Base-by-base conservation (phyloP, 202 grass and related monocot species). In the Bolboschoenoplectus hybrid region DNA sequence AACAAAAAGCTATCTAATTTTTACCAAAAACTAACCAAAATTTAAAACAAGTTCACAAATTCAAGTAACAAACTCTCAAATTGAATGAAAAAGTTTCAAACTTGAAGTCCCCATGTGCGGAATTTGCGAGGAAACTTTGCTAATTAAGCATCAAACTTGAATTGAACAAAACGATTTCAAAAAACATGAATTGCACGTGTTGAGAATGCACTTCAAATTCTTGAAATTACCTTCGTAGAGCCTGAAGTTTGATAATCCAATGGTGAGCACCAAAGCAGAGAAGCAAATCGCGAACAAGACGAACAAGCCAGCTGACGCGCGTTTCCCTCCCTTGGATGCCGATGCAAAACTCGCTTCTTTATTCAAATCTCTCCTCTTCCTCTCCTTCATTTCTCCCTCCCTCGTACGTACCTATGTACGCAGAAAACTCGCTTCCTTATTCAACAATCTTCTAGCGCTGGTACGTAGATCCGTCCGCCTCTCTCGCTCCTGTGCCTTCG, bases 191-290 rank as follows among this genome's bases (percentile, higher is more conserved):
- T 36, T 44, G 6, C 13, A 14, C 66, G 38, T 69, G 38, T 14
- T 5, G 12, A 70, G 6, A 70, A 70, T 70, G 43, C 67, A 65
- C 8, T 67, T 26, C 26, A 26, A 26, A 26, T 26, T 26, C 26
- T 72, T 10, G 26, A 26, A 87, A 44, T 47, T 86, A 90, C 88
- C 85, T 85, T 68, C 85, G 35, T 83, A 65, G 19, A 90, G 68
- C 32, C 80, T 74, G 72, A 85, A 44, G 56, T 85, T 73, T 38
- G 88, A 74, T 46, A 84, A 85, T 7, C 69, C 85, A 63, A 84
- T 3, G n/a, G 73, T 47, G 63, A 68, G 45, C 8, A 87, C 63
- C 44, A 87, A 34, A 51, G 47, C 81, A 49, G 40, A 81, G 71
- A 62, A 86, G 60, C 85, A 65, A 53, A 89, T 60, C 2, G 51